Evolutionary conservation across 257 asterid genomes (phyloP), one percentile per base, ranked within the genome.

Genomic region (Phtheirospermum japonicum): DNA sequence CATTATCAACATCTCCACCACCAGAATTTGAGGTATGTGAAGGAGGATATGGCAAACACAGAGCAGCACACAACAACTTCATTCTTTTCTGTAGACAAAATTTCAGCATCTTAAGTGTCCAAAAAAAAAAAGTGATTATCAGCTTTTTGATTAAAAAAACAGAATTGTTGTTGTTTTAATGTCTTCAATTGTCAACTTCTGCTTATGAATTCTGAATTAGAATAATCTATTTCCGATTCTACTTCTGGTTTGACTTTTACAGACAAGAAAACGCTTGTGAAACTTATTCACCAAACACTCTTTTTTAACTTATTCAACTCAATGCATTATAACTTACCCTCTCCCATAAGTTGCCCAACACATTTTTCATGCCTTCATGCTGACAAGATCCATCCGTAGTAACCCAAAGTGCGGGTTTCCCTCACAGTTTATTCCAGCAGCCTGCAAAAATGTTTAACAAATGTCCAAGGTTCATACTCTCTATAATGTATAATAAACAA

Each of bases 31-130:
- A 19, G 48, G 65, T 13, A 59, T 64, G 67, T 0, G 94, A 77
- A 61, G 95, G n/a, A n/a, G n/a, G 99, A 73, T 65, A 77, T 32
- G 99, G 99, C 83, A 93, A 76, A 57, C 84, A 79, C 43, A 82
- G 74, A 52, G 85, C 87, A 67, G 78, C 75, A 71, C 95, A 89
- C 4, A 82, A 11, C 68, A 83, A 9, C 86, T 72, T 89, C 60
- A 75, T 73, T 56, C 76, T 65, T 76, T 78, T 78, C 99, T 93
- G 88, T 19, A 72, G 54, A 43, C 46, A 51, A 55, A 45, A 16
- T 0, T n/a, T 42, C 49, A 42, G 4, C 49, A 42, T 42, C 28
- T 23, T 23, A 23, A 23, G 3, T 23, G 3, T 23, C 3, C 3
- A 23, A 40, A 18, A 19, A 18, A n/a, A n/a, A 49, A 49, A 49